Evolutionary conservation across 768 basidiomycete genomes (phyloP).

Genomic region (Lentinula lateritia): DNA sequence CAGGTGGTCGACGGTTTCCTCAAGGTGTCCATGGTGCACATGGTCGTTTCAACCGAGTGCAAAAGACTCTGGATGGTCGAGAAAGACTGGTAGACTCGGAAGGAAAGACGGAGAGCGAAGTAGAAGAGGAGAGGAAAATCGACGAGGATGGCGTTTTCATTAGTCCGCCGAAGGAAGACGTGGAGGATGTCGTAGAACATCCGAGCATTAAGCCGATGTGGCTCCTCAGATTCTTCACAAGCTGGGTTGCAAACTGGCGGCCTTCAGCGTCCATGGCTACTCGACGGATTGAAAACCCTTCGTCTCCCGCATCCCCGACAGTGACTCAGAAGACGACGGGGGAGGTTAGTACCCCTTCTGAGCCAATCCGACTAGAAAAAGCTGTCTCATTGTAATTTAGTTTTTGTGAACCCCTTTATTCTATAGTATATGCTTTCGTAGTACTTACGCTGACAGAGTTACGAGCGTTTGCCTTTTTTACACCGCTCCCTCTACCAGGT

Average conservation of each 20-base stretch:
- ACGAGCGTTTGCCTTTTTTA: too few relatives aligned
- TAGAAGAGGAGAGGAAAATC: constrained; percentile 56
- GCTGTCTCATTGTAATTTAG: not conserved
- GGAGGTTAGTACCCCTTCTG: not conserved
- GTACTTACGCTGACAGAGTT: too few relatives aligned
- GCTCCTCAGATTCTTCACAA: constrained; percentile 71
- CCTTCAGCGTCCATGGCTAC: constrained; percentile 16
- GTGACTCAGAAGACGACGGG: not conserved
- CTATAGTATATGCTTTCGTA: too few relatives aligned
- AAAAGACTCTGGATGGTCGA: constrained; percentile 64
- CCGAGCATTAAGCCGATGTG: constrained; percentile 67
- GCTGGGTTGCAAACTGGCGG: constrained; percentile 67
- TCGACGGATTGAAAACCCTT: not conserved
- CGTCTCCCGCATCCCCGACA: not conserved
- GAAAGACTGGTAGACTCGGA: constrained; percentile 58
- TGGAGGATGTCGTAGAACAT: constrained; percentile 54
- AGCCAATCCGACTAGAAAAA: not conserved
- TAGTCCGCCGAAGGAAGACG: constrained; percentile 29
- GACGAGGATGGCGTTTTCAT: constrained; percentile 22
- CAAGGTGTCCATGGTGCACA: constrained; percentile 50
- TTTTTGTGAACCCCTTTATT: too few relatives aligned
- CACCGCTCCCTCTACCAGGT: too few relatives aligned
- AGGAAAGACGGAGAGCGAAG: constrained; percentile 74
- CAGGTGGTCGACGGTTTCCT: constrained; percentile 44
- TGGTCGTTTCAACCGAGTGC: constrained; percentile 56